Evolutionary conservation across 2,329 filamentous ascomycete genomes (phyloP).

Genomic region (Fusarium fujikuroi): DNA sequence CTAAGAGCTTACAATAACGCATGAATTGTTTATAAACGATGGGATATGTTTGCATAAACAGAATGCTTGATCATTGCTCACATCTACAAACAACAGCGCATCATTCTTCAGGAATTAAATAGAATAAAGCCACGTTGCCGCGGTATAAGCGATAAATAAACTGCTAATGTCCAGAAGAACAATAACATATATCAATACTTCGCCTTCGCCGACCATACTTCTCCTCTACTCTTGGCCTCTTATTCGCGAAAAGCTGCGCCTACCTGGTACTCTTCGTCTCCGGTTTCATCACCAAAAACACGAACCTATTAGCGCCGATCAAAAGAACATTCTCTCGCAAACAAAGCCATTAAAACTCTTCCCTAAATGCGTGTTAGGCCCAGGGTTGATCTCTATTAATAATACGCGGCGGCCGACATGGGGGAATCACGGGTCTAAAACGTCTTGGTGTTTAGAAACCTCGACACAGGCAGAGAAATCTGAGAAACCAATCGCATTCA

Average conservation of each 20-base stretch:
- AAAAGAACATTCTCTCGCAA: not conserved
- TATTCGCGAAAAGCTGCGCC: not conserved
- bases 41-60: not conserved
- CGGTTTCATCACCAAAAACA: not conserved
- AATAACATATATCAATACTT: not conserved
- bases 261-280: not conserved
- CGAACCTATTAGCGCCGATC: not conserved
- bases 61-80: not conserved
- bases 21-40: not conserved
- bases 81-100: not conserved
- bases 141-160: not conserved
- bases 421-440: not conserved
- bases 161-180: rapidly evolving
- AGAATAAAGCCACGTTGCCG: rapidly evolving
- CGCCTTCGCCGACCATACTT: rapidly evolving
- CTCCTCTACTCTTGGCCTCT: not conserved
- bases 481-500: slow-evolving; percentile 13
- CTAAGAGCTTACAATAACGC: not conserved
- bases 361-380: not conserved
- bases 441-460: not conserved
- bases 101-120: rapidly evolving
- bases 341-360: not conserved
- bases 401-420: not conserved
- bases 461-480: not conserved
- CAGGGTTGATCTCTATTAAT: not conserved